Conservation (phyloP, 2,329 filamentous ascomycete genomes). For the Penicillium sp. region DNA sequence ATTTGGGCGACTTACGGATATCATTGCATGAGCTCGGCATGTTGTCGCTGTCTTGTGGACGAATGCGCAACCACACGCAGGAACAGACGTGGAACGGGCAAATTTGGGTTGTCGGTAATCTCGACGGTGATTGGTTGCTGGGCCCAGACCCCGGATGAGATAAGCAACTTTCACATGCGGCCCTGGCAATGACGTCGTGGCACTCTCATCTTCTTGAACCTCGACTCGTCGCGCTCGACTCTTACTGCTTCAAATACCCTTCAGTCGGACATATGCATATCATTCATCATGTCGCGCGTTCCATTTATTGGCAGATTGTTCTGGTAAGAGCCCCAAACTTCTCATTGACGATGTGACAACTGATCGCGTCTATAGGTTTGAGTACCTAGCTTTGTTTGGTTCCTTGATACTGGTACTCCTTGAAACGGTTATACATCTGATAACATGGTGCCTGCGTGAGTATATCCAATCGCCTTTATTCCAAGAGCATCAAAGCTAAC, state of each 20-base stretch:
- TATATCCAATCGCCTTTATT: constrained; percentile 13
- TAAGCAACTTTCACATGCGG: constrained; percentile 35
- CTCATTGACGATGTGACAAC: background rate
- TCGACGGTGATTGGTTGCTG: constrained; percentile 16
- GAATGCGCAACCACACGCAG: constrained; percentile 1
- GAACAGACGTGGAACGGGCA: constrained; percentile 12
- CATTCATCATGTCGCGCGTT: constrained; percentile 55
- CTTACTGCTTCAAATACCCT: background rate
- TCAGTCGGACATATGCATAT: constrained; percentile 8
- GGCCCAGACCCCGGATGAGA: constrained; percentile 31
- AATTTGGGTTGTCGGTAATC: constrained; percentile 21
- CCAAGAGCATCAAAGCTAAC: constrained; percentile 18
- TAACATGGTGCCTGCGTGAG: constrained; percentile 85
- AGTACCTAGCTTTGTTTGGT: constrained; percentile 83
- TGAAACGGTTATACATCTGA: constrained; percentile 78
- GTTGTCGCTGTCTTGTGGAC: constrained; percentile 29
- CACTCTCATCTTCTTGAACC: background rate
- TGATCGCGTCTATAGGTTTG: constrained; percentile 56
- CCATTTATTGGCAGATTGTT: constrained; percentile 65
- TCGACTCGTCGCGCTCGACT: background rate
- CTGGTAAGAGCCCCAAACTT: constrained; percentile 38
- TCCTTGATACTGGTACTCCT: constrained; percentile 82
- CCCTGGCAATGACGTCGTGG: constrained; percentile 23
- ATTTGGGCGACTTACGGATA: constrained; percentile 67
- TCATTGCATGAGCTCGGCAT: constrained; percentile 98